phyloP scores from a whole-genome alignment of 2,329 filamentous ascomycete species.

The Trichophaea hybrida region DNA sequence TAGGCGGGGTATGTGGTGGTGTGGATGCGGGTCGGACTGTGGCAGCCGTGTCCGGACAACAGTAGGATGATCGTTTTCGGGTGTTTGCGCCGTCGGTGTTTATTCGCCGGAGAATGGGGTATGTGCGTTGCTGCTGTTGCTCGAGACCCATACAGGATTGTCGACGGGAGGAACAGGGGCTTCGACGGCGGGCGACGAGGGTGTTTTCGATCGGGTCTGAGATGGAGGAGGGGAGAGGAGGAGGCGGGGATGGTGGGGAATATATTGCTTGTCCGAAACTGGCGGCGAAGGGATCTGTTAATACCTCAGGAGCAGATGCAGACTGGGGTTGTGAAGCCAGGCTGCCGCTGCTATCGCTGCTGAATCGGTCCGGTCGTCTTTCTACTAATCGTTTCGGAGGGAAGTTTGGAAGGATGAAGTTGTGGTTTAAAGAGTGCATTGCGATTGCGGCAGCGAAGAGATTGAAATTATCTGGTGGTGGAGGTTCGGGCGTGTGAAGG shows the following conservation, averaged over 20 bases:
- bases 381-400: conserved; percentile 12
- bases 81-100: conserved; percentile 1
- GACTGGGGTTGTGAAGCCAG: not conserved
- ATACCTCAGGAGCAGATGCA: not conserved
- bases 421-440: conserved; percentile 23
- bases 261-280: not conserved
- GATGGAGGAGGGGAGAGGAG: not conserved
- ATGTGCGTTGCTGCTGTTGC: not conserved
- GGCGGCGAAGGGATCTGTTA: not conserved
- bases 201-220: conserved; percentile 1
- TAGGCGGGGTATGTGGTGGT: not conserved
- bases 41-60: not conserved
- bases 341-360: not conserved
- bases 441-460: conserved; percentile 26
- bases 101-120: not conserved
- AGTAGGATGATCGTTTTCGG: not conserved
- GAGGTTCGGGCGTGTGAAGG: not conserved
- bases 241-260: not conserved
- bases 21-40: not conserved
- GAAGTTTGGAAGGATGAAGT: conserved; percentile 20
- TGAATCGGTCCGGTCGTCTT: not conserved
- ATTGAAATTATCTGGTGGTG: conserved; percentile 23
- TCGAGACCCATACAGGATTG: not conserved
- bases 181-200: conserved; percentile 1
- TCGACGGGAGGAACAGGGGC: not conserved